Base-by-base conservation (phyloP, 2,329 filamentous ascomycete genomes). In the Beauveria australis region DNA sequence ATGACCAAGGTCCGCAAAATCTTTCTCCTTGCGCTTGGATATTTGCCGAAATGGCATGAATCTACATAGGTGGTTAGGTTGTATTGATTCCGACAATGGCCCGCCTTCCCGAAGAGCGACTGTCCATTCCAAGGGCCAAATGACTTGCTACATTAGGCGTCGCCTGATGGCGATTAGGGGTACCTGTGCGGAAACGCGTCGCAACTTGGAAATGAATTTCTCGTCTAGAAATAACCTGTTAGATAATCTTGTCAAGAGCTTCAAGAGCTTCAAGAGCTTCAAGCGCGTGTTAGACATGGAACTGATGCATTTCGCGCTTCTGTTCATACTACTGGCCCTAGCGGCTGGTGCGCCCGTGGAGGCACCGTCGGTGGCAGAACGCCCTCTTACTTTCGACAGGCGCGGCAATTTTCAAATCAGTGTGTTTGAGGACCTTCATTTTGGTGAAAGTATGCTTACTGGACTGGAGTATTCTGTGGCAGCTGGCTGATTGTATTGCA, bases 281-380 rank as follows among this genome's bases (percentile, higher is more conserved):
- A 47, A 6, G 37, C 41, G n/a, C n/a, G 10, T 46, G 53, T 16
- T 14, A 19, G n/a, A 33, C 19, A 47, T 40, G 54, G 19, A 30
- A 51, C 14, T 28, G 33, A 49, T 43, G 37, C 40, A 26, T 37
- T 18, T 59, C 37, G 47, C 56, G 48, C 40, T 40, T 40, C n/a
- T 53, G 16, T 19, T 14, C 46, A 9, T 52, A 4, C 26, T 60
- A 16, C 41, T 53, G 28, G 6, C 49, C 9, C 24, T 30, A 19
- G 58, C 24, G 43, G 40, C 58, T n/a, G 28, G 48, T 40, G 58
- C 18, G 30, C 58, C 58, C 9, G 49, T 60, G 9, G 22, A 60
- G 14, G 49, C 28, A 51, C 49, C 86, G 67, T 88, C 86, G 30
- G 70, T 67, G 59, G 85, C 78, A 80, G 81, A 69, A 41, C 49